Evolutionary conservation across 371 early-diverging fungal genomes (phyloP).

Genomic region (Smittium mucronatum): DNA sequence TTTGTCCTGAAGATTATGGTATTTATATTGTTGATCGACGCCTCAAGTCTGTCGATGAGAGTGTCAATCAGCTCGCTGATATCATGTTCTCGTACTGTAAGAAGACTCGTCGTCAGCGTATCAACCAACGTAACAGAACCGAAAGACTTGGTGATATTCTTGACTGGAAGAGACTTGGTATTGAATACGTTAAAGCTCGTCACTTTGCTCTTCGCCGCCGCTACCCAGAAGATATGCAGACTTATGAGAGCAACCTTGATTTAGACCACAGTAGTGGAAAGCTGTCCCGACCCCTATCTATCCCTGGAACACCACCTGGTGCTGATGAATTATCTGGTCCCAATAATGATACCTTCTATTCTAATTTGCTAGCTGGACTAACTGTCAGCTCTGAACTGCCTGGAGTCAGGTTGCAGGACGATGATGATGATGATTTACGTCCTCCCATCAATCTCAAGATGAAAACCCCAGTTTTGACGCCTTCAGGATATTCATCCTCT

Average conservation of each 20-base stretch:
- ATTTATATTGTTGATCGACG: constrained; percentile 94
- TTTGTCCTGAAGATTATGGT: constrained; percentile 86
- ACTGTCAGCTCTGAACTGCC: constrained; percentile 33
- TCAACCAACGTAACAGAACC: constrained; percentile 93
- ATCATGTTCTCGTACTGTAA: constrained; percentile 82
- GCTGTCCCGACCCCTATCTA: constrained; percentile 63
- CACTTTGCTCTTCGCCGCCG: constrained; percentile 80
- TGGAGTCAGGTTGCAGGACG: constrained; percentile 25
- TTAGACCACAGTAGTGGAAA: constrained; percentile 33
- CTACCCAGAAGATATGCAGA: constrained; percentile 52
- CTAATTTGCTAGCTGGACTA: constrained; percentile 19
- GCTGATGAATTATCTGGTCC: too few species aligned
- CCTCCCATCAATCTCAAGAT: constrained; percentile 36
- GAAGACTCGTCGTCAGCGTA: constrained; percentile 91
- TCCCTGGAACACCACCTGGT: constrained; percentile 56
- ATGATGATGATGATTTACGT: constrained; percentile 29
- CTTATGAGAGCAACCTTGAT: neutral
- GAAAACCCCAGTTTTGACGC: constrained; percentile 33
- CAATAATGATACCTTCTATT: neutral
- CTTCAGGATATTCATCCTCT: constrained; percentile 28
- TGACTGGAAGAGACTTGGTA: constrained; percentile 95
- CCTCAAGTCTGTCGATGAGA: constrained; percentile 85
- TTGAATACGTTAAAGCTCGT: constrained; percentile 92
- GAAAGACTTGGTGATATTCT: constrained; percentile 89
- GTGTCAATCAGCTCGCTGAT: constrained; percentile 71